phyloP scores from a whole-genome alignment of 2,329 filamentous ascomycete genomes.

The Claviceps maximensis region DNA sequence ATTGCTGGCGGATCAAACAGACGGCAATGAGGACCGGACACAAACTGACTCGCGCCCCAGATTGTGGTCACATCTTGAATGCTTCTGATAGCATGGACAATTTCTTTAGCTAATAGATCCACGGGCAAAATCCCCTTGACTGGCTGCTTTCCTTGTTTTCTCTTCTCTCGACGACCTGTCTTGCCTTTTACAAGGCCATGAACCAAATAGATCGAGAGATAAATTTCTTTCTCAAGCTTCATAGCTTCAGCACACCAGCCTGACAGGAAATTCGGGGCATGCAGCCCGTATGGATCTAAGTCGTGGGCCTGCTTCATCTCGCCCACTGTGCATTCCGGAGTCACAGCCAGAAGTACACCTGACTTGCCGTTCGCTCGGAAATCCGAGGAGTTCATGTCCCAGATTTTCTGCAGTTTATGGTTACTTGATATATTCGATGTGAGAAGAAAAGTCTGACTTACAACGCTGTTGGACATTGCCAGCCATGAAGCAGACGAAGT shows the following conservation, averaged over 20 bases:
- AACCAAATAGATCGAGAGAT: slow-evolving; percentile 6
- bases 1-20: slow-evolving; percentile 8
- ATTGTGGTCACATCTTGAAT: slow-evolving; percentile 6
- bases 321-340: slow-evolving; percentile 14
- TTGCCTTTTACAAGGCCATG: slow-evolving; percentile 1
- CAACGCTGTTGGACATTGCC: slow-evolving; percentile 12
- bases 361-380: slow-evolving; percentile 11
- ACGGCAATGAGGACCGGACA: not conserved
- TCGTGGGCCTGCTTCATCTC: slow-evolving; percentile 7
- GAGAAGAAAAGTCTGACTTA: slow-evolving; percentile 6
- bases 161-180: not conserved
- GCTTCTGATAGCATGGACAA: not conserved
- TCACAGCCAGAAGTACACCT: slow-evolving; percentile 13
- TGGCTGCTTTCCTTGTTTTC: not conserved
- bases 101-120: slow-evolving; percentile 1
- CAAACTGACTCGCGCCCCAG: slow-evolving; percentile 10
- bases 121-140: not conserved
- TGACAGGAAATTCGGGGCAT: not conserved
- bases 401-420: slow-evolving; percentile 14
- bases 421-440: not conserved
- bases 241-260: slow-evolving; percentile 8
- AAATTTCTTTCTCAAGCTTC: slow-evolving; percentile 7
- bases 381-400: slow-evolving; percentile 11
- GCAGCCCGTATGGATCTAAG: slow-evolving; percentile 5
- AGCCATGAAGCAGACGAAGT: slow-evolving; percentile 13